Evolutionary conservation across 257 asterid species (phyloP).

Genomic region (Przewalskia tangutica): DNA sequence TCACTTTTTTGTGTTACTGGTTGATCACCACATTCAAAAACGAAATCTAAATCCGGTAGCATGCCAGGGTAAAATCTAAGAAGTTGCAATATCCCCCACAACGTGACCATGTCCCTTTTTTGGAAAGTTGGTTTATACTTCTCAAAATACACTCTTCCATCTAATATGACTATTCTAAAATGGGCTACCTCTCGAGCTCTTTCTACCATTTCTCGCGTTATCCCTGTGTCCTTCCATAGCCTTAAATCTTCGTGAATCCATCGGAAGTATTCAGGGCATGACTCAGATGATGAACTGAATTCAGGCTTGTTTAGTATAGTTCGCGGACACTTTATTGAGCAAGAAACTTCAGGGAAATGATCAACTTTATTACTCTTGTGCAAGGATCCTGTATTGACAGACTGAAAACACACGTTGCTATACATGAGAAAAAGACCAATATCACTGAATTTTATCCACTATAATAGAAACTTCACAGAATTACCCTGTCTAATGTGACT

Average conservation of each 20-base stretch:
- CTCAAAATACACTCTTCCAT: slow-evolving; percentile 47
- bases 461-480: background rate
- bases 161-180: slow-evolving; percentile 38
- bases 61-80: slow-evolving; percentile 60
- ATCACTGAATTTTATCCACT: background rate
- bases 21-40: slow-evolving; percentile 54
- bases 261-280: slow-evolving; percentile 63
- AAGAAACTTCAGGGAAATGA: slow-evolving; percentile 29
- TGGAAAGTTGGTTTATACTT: slow-evolving; percentile 47
- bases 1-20: slow-evolving; percentile 38
- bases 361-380: slow-evolving; percentile 7
- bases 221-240: slow-evolving; percentile 64
- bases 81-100: slow-evolving; percentile 89
- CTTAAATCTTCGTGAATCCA: slow-evolving; percentile 85
- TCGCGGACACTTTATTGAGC: slow-evolving; percentile 43
- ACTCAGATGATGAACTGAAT: slow-evolving; percentile 5
- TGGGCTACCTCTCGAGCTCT: slow-evolving; percentile 34
- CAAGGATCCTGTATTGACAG: slow-evolving; percentile 27
- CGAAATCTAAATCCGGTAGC: slow-evolving; percentile 58
- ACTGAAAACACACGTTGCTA: slow-evolving; percentile 15
- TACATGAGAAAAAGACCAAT: background rate
- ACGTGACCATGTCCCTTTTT: slow-evolving; percentile 68
- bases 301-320: slow-evolving; percentile 9
- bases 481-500: background rate
- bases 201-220: slow-evolving; percentile 46